phyloP scores from a whole-genome alignment of 805 yeast species.

The Priceomyces medius region DNA sequence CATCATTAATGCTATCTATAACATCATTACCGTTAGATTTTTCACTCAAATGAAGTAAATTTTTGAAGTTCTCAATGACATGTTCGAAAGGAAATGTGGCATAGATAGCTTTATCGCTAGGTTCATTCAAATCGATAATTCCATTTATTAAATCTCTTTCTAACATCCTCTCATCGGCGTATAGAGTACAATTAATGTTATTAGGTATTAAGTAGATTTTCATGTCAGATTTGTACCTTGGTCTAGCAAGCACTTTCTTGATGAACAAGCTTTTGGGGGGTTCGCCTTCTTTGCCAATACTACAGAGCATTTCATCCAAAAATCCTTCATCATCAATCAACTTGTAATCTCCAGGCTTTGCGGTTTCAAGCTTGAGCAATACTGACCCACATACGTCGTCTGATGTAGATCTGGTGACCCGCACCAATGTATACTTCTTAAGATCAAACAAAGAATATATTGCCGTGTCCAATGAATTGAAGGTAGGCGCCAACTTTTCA shows the following conservation, averaged over 20 bases:
- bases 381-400: conserved; percentile 50
- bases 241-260: conserved; percentile 59
- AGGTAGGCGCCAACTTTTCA: conserved; percentile 22
- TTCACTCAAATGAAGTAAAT: conserved; percentile 6
- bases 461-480: conserved; percentile 47
- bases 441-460: conserved; percentile 41
- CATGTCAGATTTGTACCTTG: conserved; percentile 63
- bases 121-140: conserved; percentile 35
- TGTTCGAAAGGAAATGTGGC: conserved; percentile 18
- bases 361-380: conserved; percentile 54
- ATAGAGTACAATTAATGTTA: conserved; percentile 34
- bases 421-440: conserved; percentile 43
- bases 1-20: not conserved
- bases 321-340: conserved; percentile 51
- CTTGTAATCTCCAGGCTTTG: conserved; percentile 50
- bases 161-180: conserved; percentile 50
- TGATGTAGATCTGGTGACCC: conserved; percentile 57
- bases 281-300: conserved; percentile 42
- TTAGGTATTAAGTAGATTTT: conserved; percentile 56
- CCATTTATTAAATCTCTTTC: conserved; percentile 53
- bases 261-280: conserved; percentile 49
- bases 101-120: conserved; percentile 16
- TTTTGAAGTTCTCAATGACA: conserved; percentile 10
- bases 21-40: not conserved
- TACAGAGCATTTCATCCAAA: conserved; percentile 34